These are phyloP conservation scores for Dichotomopilus funicola DNA, from an alignment of 2,329 filamentous ascomycete genomes.

Conservation along the genomic window DNA sequence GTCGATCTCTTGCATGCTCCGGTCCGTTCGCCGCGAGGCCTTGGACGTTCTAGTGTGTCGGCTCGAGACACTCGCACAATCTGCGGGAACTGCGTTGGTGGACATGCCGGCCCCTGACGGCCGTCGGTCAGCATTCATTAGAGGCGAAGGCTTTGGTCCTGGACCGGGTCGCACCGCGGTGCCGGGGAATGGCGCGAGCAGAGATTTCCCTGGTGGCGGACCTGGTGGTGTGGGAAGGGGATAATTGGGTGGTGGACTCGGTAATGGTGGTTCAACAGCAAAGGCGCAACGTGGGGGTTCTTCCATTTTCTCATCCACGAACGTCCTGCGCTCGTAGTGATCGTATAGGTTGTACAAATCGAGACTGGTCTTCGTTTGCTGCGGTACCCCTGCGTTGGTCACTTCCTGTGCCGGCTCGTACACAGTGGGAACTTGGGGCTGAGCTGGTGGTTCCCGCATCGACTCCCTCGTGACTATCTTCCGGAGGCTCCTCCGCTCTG, in stretches of 20 bases:
- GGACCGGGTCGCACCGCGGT: slow-evolving; percentile 3
- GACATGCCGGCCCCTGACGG: slow-evolving; percentile 25
- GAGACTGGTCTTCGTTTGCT: slow-evolving; percentile 26
- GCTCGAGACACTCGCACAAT: slow-evolving; percentile 48
- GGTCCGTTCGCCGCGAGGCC: slow-evolving; percentile 43
- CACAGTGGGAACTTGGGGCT: no score
- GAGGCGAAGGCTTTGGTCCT: slow-evolving; percentile 11
- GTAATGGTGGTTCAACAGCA: slow-evolving; percentile 4
- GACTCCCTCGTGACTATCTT: slow-evolving; percentile 35
- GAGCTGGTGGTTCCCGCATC: slow-evolving; percentile 17
- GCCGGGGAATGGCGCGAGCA: slow-evolving; percentile 16
- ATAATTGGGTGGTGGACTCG: slow-evolving; percentile 3
- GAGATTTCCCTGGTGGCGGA: slow-evolving; percentile 8
- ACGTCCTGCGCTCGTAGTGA: slow-evolving; percentile 52
- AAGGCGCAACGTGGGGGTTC: slow-evolving; percentile 13
- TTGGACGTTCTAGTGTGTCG: slow-evolving; percentile 50
- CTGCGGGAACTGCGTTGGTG: slow-evolving; percentile 32
- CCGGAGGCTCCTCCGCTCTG: slow-evolving; percentile 28
- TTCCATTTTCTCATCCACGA: slow-evolving; percentile 36
- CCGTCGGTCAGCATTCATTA: slow-evolving; percentile 24
- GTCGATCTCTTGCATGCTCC: slow-evolving; percentile 45
- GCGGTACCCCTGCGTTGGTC: neutral
- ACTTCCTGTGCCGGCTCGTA: no score
- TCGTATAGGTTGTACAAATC: slow-evolving; percentile 48
- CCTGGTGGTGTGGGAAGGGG: slow-evolving; percentile 10